Conservation (phyloP, 78 protist genomes). For the Cyanophora paradoxa region DNA sequence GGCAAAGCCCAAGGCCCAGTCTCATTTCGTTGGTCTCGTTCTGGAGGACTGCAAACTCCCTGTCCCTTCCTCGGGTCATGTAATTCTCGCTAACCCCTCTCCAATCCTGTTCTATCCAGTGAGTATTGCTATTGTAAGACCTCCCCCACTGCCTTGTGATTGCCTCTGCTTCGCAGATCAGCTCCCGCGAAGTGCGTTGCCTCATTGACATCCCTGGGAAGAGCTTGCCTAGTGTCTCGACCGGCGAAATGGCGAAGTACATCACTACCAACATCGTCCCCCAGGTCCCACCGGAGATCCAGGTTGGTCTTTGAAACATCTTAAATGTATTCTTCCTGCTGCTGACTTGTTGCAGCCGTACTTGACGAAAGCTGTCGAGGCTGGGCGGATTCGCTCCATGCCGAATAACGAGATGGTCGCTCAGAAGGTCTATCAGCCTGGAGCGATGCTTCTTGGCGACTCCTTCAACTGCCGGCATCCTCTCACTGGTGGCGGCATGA, state of each 20-base stretch:
- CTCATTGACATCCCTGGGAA: neutral
- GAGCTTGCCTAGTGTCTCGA: neutral
- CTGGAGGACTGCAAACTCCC: neutral
- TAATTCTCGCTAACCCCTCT: neutral
- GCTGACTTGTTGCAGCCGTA: slow-evolving; percentile 1
- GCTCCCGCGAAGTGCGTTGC: neutral
- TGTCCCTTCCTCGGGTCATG: neutral
- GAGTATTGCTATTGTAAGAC: too few relatives aligned
- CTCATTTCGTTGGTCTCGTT: neutral
- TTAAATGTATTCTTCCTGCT: too few relatives aligned
- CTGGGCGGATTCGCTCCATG: neutral
- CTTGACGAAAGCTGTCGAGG: neutral
- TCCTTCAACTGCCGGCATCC: neutral
- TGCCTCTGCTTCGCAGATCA: too few relatives aligned
- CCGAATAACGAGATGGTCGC: neutral
- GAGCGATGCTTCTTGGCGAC: slow-evolving; percentile 4
- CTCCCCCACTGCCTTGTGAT: too few relatives aligned
- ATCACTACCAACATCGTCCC: neutral
- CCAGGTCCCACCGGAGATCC: neutral
- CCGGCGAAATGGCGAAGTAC: neutral
- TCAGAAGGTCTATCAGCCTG: neutral
- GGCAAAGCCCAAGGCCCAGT: neutral
- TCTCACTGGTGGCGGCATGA: slow-evolving; percentile 26
- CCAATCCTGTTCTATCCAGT: slow-evolving; percentile 3
- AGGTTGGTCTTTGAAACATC: too few relatives aligned